Percentiles rank a stretch among this genome's conserved stretches.
These are phyloP conservation scores for Daldinia vernicosa DNA, from an alignment of 495 filamentous ascomycete genomes.

Conservation along the genomic window DNA sequence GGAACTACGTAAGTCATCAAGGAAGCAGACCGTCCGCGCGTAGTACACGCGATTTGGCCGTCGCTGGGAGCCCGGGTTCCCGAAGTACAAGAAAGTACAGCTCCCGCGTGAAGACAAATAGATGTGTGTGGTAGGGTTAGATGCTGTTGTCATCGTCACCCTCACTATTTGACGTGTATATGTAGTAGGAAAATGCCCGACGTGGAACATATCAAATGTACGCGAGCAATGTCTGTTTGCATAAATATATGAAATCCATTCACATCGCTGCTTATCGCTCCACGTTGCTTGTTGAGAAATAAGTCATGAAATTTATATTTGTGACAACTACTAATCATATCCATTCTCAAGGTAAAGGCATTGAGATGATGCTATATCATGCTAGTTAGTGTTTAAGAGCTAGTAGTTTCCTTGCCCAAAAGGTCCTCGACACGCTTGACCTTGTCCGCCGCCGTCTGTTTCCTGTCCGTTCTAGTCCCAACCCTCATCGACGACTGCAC, in stretches of 20 bases:
- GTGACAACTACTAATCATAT: too few species aligned
- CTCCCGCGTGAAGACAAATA: background rate
- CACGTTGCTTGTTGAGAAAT: too few species aligned
- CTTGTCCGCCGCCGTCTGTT: slow-evolving; percentile 57
- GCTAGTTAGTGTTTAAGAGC: too few species aligned
- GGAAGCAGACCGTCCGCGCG: slow-evolving; percentile 69
- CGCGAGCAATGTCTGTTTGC: slow-evolving; percentile 19
- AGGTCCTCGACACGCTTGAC: slow-evolving; percentile 58
- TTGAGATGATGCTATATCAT: too few species aligned
- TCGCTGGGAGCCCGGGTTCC: too few species aligned
- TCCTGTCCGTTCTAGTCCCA: slow-evolving; percentile 71
- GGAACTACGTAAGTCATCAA: slow-evolving; percentile 75
- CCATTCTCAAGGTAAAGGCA: too few species aligned
- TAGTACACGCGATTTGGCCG: too few species aligned
- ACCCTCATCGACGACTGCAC: slow-evolving; percentile 91
- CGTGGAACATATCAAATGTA: slow-evolving; percentile 10
- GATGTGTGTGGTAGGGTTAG: background rate
- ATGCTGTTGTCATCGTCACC: background rate
- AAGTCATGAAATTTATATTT: too few species aligned
- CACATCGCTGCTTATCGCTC: background rate
- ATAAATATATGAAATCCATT: slow-evolving; percentile 12
- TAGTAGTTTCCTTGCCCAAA: slow-evolving; percentile 36
- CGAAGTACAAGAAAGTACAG: background rate
- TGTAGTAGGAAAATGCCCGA: background rate
- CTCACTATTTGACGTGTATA: slow-evolving; percentile 13